A percentile compares a stretch with the other conserved stretches of the same genome.
phyloP scores from a whole-genome alignment of 2,329 filamentous ascomycete species.

The Metarhizium brunneum region DNA sequence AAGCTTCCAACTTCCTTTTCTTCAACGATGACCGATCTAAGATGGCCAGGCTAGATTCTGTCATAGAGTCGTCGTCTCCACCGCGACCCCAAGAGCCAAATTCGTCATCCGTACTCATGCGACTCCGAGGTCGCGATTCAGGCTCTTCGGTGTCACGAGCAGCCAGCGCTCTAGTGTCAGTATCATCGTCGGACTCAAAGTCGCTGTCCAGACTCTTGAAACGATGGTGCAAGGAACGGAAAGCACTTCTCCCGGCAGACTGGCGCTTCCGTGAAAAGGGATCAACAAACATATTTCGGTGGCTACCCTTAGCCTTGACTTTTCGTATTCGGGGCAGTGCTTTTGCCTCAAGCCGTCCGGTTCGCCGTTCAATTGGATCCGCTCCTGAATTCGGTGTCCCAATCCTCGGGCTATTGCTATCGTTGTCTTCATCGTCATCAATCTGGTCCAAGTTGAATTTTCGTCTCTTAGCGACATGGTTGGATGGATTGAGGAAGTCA shows the following conservation, averaged over 20 bases:
- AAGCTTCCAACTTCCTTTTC: conserved; percentile 65
- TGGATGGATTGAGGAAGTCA: conserved; percentile 71
- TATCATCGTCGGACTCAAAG: conserved; percentile 86
- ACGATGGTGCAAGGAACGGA: conserved; percentile 72
- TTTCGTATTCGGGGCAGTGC: conserved; percentile 70
- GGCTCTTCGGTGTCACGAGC: conserved; percentile 75
- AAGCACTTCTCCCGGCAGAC: conserved; percentile 46
- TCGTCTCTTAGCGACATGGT: conserved; percentile 69
- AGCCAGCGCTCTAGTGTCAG: conserved; percentile 43
- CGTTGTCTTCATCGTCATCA: conserved; percentile 45
- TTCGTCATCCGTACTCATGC: conserved; percentile 55
- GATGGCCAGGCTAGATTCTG: conserved; percentile 61
- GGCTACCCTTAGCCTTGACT: conserved; percentile 40
- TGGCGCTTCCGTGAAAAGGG: conserved; percentile 56
- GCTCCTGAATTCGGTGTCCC: conserved; percentile 58
- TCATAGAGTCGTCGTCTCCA: conserved; percentile 56
- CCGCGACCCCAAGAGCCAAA: conserved; percentile 32
- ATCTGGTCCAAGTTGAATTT: conserved; percentile 69
- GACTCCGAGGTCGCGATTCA: conserved; percentile 73
- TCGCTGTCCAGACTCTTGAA: conserved; percentile 52
- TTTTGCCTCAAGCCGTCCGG: conserved; percentile 45
- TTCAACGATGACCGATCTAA: conserved; percentile 44
- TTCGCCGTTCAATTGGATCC: conserved; percentile 52
- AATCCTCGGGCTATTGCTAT: conserved; percentile 48
- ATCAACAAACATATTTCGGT: conserved; percentile 57